Percentiles rank a stretch among this genome's conserved stretches.
These are phyloP conservation scores for Russula griseocarnosa DNA, from an alignment of 768 basidiomycete genomes.

Conservation along the genomic window DNA sequence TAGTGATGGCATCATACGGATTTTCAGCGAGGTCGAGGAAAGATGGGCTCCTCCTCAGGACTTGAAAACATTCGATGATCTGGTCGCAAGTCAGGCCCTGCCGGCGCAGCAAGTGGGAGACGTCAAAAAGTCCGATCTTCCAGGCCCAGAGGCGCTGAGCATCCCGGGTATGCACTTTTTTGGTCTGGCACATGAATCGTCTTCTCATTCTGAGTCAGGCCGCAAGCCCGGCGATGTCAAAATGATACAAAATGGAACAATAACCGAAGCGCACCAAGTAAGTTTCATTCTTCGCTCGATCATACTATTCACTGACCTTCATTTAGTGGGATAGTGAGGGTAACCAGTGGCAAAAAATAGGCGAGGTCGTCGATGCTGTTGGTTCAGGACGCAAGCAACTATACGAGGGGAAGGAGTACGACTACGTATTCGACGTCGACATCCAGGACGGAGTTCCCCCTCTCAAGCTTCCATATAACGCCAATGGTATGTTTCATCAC, in stretches of 20 bases:
- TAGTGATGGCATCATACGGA: slow-evolving; percentile 82
- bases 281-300: slow-evolving; percentile 22
- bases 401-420: slow-evolving; percentile 92
- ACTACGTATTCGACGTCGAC: slow-evolving; percentile 99
- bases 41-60: slow-evolving; percentile 68
- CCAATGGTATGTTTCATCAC: slow-evolving; percentile 53
- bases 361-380: slow-evolving; percentile 93
- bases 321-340: slow-evolving; percentile 73
- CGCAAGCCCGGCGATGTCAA: slow-evolving; percentile 90
- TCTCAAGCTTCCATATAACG: slow-evolving; percentile 92
- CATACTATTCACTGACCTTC: neutral
- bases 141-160: slow-evolving; percentile 75
- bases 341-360: slow-evolving; percentile 85
- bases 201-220: slow-evolving; percentile 43
- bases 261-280: slow-evolving; percentile 90
- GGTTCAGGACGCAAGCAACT: slow-evolving; percentile 86
- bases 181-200: neutral
- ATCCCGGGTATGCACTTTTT: slow-evolving; percentile 52
- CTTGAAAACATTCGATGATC: slow-evolving; percentile 65
- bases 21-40: slow-evolving; percentile 73
- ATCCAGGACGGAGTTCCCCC: slow-evolving; percentile 90
- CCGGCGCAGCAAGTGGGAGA: slow-evolving; percentile 84
- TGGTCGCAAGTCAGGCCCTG: slow-evolving; percentile 73
- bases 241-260: slow-evolving; percentile 77
- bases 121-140: slow-evolving; percentile 87